phyloP scores from a whole-genome alignment of 257 asterid genomes.

The Nicotiana noctiflora region DNA sequence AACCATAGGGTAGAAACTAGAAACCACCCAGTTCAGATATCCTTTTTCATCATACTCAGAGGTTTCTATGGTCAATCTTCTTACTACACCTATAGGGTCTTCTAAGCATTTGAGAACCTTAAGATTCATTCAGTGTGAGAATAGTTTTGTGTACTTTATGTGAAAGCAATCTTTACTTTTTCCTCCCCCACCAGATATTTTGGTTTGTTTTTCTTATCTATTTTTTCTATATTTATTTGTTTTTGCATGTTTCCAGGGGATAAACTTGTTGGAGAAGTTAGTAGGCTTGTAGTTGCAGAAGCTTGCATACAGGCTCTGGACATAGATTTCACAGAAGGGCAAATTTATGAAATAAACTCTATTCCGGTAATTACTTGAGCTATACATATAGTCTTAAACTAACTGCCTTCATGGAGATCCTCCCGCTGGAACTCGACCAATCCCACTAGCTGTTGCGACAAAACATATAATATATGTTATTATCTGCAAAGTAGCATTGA shows the following conservation, averaged over 20 bases:
- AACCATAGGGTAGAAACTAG: neutral
- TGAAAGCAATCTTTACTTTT: neutral
- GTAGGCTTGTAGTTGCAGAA: constrained; percentile 92
- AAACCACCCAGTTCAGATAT: neutral
- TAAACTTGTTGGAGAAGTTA: constrained; percentile 87
- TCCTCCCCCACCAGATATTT: neutral
- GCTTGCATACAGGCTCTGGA: constrained; percentile 93
- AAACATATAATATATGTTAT: neutral
- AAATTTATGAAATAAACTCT: constrained; percentile 83
- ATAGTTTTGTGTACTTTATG: neutral
- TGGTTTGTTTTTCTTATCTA: neutral
- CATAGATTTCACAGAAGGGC: constrained; percentile 63
- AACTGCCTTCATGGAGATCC: neutral
- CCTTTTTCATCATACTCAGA: neutral
- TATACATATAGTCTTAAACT: neutral
- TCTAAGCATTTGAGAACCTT: neutral
- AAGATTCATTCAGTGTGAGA: neutral
- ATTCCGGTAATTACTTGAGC: constrained; percentile 41
- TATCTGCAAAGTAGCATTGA: neutral
- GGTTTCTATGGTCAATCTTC: neutral
- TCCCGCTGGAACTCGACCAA: no score
- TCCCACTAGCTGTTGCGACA: no score
- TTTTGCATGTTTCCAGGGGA: constrained; percentile 46
- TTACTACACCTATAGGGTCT: neutral
- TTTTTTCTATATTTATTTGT: neutral